Evolutionary conservation across 768 basidiomycete genomes (phyloP).

Genomic region (Amanita pseudoporphyria): DNA sequence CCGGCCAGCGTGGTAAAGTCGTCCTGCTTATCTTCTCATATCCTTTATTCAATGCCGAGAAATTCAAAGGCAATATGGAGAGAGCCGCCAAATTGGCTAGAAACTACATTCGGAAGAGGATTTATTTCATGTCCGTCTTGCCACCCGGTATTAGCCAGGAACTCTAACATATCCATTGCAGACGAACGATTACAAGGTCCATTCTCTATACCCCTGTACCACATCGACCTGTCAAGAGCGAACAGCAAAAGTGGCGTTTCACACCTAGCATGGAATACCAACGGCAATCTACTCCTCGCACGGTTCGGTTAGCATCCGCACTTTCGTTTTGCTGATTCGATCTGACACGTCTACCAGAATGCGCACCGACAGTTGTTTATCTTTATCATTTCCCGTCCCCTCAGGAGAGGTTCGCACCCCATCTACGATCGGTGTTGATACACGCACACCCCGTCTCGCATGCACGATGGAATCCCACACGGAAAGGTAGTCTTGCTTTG

Average conservation of each 20-base stretch:
- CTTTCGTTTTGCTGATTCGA: constrained; percentile 1
- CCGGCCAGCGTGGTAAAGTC: constrained; percentile 43
- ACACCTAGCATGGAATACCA: constrained; percentile 77
- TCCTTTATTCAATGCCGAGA: not conserved
- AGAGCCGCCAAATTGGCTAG: constrained; percentile 80
- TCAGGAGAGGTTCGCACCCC: constrained; percentile 47
- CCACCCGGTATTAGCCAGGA: not conserved
- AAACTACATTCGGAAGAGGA: constrained; percentile 73
- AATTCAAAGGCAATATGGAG: constrained; percentile 66
- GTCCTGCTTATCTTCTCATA: not conserved
- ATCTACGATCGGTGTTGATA: constrained; percentile 54
- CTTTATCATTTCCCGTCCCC: constrained; percentile 66
- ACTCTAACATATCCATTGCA: constrained; percentile 15
- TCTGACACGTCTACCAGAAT: constrained; percentile 33
- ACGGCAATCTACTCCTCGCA: constrained; percentile 62
- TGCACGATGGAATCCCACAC: constrained; percentile 79
- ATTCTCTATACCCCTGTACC: constrained; percentile 38
- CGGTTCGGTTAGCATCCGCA: constrained; percentile 48
- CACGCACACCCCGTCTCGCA: constrained; percentile 55
- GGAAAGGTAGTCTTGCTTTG: constrained; percentile 57
- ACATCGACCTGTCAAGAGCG: constrained; percentile 50
- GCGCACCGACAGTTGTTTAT: constrained; percentile 50
- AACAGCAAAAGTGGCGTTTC: constrained; percentile 57
- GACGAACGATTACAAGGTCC: constrained; percentile 59
- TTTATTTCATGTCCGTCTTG: constrained; percentile 62